These are phyloP conservation scores for Penicillium crystallinum DNA, from an alignment of 495 filamentous ascomycete species.

Conservation along the genomic window DNA sequence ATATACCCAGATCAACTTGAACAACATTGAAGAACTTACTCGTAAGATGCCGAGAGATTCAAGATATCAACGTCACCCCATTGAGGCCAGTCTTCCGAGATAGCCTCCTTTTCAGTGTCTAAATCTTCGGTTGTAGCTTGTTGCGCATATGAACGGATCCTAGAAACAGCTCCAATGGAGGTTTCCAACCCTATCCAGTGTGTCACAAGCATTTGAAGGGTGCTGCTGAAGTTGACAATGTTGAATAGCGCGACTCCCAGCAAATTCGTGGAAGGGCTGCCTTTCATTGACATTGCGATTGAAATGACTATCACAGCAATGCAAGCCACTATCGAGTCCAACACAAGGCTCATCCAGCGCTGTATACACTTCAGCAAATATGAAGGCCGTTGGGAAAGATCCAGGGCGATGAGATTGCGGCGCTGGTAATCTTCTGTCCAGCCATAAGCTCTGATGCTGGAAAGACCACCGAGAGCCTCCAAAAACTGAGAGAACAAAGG, in stretches of 20 bases:
- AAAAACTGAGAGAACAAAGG: slow-evolving; percentile 72
- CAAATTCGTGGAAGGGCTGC: slow-evolving; percentile 13
- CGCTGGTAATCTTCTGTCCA: slow-evolving; percentile 55
- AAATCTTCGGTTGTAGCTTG: slow-evolving; percentile 16
- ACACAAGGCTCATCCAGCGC: slow-evolving; percentile 65
- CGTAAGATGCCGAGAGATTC: slow-evolving; percentile 23
- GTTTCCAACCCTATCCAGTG: slow-evolving; percentile 27
- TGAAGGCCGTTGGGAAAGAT: slow-evolving; percentile 50
- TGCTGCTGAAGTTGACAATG: slow-evolving; percentile 28
- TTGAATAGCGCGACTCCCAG: slow-evolving; percentile 29
- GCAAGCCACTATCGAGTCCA: slow-evolving; percentile 54
- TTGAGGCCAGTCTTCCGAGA: slow-evolving; percentile 19
- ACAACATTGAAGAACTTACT: slow-evolving; percentile 8
- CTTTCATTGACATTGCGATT: slow-evolving; percentile 19
- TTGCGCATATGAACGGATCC: slow-evolving; percentile 19
- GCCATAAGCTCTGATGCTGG: slow-evolving; percentile 67
- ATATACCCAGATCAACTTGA: not conserved
- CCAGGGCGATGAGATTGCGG: slow-evolving; percentile 54
- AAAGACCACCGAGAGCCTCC: slow-evolving; percentile 57
- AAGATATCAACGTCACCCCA: slow-evolving; percentile 16
- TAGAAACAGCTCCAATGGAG: slow-evolving; percentile 27
- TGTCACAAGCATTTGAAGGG: slow-evolving; percentile 18
- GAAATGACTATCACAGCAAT: slow-evolving; percentile 50
- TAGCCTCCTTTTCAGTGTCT: slow-evolving; percentile 11
- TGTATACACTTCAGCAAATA: slow-evolving; percentile 60